Conservation (phyloP, 2,329 filamentous ascomycete species). For the Colletotrichum cordylinicola region DNA sequence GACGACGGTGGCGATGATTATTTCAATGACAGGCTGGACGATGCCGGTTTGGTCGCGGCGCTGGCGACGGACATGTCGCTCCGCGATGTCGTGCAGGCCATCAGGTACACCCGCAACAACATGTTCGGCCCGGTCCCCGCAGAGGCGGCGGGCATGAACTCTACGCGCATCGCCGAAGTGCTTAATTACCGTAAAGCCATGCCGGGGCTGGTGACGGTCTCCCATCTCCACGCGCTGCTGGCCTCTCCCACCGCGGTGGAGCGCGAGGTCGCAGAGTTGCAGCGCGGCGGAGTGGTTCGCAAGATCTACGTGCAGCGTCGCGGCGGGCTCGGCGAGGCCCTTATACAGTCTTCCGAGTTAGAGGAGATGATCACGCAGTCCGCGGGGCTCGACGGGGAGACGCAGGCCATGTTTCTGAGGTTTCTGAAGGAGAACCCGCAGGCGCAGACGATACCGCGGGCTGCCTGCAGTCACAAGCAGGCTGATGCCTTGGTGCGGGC, state of each 20-base stretch:
- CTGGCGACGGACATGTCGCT: conserved; percentile 62
- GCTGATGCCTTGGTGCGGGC: conserved; percentile 65
- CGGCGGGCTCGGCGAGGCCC: conserved; percentile 66
- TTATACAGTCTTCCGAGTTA: conserved; percentile 65
- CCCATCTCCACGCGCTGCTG: conserved; percentile 67
- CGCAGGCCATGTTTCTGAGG: conserved; percentile 56
- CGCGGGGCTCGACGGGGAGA: conserved; percentile 32
- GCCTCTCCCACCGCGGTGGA: conserved; percentile 69
- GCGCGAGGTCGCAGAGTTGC: conserved; percentile 68
- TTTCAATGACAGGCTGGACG: conserved; percentile 60
- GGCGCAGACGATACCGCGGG: conserved; percentile 32
- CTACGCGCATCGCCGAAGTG: conserved; percentile 66
- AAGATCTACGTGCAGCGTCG: conserved; percentile 68
- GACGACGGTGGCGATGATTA: conserved; percentile 27
- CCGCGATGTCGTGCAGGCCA: conserved; percentile 68
- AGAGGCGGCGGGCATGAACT: conserved; percentile 64
- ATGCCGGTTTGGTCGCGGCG: conserved; percentile 61
- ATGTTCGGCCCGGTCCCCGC: conserved; percentile 72
- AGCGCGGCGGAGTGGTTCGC: conserved; percentile 61
- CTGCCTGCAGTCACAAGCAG: conserved; percentile 36
- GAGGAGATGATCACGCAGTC: conserved; percentile 29
- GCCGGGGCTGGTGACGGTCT: conserved; percentile 69
- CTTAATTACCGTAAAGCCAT: conserved; percentile 64
- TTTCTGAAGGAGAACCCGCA: conserved; percentile 59
- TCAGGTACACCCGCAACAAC: conserved; percentile 62